Conservation (phyloP, 2,329 filamentous ascomycete genomes). For the Coniochaeta prunicola region DNA sequence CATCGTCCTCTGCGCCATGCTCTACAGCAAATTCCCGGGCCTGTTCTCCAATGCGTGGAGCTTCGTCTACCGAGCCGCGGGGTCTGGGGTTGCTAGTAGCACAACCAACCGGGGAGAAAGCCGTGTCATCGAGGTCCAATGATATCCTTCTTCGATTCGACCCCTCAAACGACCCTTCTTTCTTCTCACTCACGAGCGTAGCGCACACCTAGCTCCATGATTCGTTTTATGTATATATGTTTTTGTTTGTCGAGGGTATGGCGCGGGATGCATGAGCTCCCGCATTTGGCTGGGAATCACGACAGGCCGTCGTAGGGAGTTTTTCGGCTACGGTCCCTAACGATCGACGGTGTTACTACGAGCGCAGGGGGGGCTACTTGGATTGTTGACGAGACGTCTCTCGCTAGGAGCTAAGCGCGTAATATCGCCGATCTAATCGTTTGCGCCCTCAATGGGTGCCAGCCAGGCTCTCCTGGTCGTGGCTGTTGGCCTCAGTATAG, state of each 20-base stretch:
- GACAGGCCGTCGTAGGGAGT: neutral
- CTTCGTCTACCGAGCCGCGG: neutral
- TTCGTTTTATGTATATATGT: neutral
- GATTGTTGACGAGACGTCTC: neutral
- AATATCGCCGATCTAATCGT: neutral
- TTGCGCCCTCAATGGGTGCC: neutral
- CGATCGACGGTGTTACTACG: neutral
- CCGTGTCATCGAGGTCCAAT: neutral
- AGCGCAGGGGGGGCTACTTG: neutral
- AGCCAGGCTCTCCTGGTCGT: neutral
- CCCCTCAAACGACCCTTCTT: neutral
- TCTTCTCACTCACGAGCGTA: neutral
- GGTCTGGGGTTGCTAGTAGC: neutral
- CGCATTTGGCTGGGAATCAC: neutral
- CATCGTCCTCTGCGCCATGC: slow-evolving; percentile 39
- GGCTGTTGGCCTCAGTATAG: neutral
- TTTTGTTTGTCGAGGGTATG: neutral
- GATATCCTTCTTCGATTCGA: neutral
- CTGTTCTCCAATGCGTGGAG: slow-evolving; percentile 3
- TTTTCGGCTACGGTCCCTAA: neutral
- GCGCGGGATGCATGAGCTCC: neutral
- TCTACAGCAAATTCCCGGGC: slow-evolving; percentile 26
- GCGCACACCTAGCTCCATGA: neutral
- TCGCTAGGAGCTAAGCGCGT: neutral
- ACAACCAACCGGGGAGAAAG: neutral